Evolutionary conservation across 176 grass and related monocot genomes (phyloP), one percentile per base, ranked within the genome.

Genomic region (Triticum monococcum): DNA sequence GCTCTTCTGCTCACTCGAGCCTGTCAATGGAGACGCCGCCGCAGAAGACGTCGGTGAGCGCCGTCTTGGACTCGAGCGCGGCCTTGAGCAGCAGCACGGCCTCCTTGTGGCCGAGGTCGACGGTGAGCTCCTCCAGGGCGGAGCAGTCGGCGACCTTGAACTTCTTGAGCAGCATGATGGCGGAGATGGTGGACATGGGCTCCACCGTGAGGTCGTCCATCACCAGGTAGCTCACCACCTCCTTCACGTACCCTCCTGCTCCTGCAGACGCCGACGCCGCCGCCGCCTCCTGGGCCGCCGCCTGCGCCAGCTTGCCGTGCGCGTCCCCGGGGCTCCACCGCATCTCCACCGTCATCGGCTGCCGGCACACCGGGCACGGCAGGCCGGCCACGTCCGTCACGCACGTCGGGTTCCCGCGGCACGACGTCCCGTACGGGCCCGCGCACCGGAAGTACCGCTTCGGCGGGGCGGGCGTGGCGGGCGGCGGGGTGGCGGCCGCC

Each of bases 111-210:
- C 86, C 85, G 4, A 97, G 16, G 1, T 26, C 24, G 0, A 89
- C 92, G 30, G 74, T 93, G 69, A 73, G 36, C 70, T 94, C 94
- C 4, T 87, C 73, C n/a, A 97, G 2, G 1, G 76, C 20, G 26
- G 82, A 73, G 70, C 91, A 83, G 62, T 94, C 88, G 50, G 83
- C 90, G 32, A 94, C 48, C 13, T 75, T 24, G 43, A 92, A 94
- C 72, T 91, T 94, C 68, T 90, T 92, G 30, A 97, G 84, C 60
- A 97, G 86, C 79, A 77, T 85, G 62, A 94, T 83, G 77, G 80
- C 81, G 35, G 95, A 91, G 81, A 91, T 91, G 59, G 86, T 94
- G 38, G 95, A 94, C 90, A 94, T 89, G 68, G 95, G 92, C 70
- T 12, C n/a, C 9, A 92, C 38, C 5, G 86, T 80, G 23, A 92